phyloP scores from a whole-genome alignment of 148 eudicot genomes.

The Drosera capensis region DNA sequence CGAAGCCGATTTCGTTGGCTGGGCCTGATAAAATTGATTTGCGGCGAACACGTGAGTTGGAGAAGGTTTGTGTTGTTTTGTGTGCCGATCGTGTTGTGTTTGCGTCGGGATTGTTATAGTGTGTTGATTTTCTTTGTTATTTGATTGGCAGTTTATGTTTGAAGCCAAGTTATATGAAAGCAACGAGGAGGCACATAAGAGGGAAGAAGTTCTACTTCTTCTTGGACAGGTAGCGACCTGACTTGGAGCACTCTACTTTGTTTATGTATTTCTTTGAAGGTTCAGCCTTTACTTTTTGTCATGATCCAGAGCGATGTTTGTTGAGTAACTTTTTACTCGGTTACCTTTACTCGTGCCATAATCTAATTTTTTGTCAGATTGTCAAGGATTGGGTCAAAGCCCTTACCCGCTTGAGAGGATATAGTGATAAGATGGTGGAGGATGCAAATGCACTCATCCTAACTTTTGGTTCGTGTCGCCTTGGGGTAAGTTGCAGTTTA shows the following conservation, averaged over 20 bases:
- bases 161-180: slow-evolving; percentile 55
- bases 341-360: neutral
- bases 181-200: slow-evolving; percentile 44
- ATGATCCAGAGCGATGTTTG: too few species aligned
- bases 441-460: slow-evolving; percentile 77
- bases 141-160: slow-evolving; percentile 39
- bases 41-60: slow-evolving; percentile 30
- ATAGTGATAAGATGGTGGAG: slow-evolving; percentile 80
- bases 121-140: neutral
- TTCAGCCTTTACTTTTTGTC: neutral
- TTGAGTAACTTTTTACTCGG: neutral
- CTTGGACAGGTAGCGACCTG: slow-evolving; percentile 42
- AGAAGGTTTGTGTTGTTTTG: slow-evolving; percentile 26
- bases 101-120: neutral
- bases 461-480: slow-evolving; percentile 83
- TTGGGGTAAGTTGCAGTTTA: slow-evolving; percentile 46
- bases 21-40: slow-evolving; percentile 45
- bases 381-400: slow-evolving; percentile 82
- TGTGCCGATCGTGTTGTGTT: neutral
- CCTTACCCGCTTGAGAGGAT: slow-evolving; percentile 65
- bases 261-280: neutral
- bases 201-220: slow-evolving; percentile 50
- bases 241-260: neutral
- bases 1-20: slow-evolving; percentile 42
- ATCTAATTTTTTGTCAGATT: slow-evolving; percentile 25